Percentiles rank a stretch among this genome's conserved stretches.
Conservation (phyloP, 169 alveolate genomes). For the Eimeria zaria region DNA sequence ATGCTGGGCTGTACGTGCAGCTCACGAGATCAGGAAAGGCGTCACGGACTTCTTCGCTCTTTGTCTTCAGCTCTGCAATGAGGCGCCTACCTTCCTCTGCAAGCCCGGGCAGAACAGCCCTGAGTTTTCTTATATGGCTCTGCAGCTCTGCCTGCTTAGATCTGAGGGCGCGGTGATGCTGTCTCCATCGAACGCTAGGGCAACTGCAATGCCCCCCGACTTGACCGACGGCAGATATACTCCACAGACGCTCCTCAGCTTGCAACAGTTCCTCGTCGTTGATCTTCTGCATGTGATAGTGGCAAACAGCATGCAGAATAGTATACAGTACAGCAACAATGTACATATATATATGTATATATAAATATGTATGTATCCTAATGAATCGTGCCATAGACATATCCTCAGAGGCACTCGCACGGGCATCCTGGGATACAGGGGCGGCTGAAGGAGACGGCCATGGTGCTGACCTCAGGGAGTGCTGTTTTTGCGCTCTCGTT, state of each 20-base stretch:
- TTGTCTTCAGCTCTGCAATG: background rate
- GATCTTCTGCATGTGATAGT: background rate
- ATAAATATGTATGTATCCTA: too few species aligned
- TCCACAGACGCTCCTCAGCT: constrained; percentile 19
- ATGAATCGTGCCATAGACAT: background rate
- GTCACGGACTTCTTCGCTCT: background rate
- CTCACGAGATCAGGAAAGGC: constrained; percentile 59
- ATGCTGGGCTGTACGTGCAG: constrained; percentile 13
- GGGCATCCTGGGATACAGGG: background rate
- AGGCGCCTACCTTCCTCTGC: constrained; percentile 1
- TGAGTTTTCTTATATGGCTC: background rate
- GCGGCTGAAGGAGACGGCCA: background rate
- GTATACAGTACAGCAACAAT: too few species aligned
- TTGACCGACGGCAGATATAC: background rate
- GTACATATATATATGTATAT: too few species aligned
- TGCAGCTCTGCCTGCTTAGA: constrained; percentile 31
- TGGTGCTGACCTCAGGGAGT: background rate
- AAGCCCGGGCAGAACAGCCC: background rate
- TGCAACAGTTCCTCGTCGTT: background rate
- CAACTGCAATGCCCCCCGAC: background rate
- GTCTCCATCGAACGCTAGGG: constrained; percentile 3
- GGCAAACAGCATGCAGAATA: background rate
- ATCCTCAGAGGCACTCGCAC: background rate
- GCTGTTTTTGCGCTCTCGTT: background rate
- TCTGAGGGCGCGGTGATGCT: constrained; percentile 1